Base-by-base conservation (phyloP, 2,329 filamentous ascomycete species). In the Zymoseptoria pseudotritici region DNA sequence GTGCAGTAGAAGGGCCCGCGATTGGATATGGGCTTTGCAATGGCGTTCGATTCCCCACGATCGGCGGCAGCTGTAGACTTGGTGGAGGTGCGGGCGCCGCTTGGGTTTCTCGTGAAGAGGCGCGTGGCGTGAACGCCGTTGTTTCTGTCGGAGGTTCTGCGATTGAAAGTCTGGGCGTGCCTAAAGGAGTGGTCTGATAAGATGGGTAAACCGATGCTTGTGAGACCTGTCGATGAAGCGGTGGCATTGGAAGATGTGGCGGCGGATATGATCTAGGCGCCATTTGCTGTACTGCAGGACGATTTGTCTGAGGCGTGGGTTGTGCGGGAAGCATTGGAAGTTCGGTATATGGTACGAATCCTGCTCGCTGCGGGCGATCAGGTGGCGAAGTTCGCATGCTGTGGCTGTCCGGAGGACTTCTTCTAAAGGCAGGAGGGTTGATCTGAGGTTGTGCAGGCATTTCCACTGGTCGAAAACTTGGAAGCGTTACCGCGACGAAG, bases 401-500 rank as follows among this genome's bases (percentile, higher is more conserved):
- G 50, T 64, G 59, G 53, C 49, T 31, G 24, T 63, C 61, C 55
- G 58, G 53, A 17, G 55, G 20, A 19, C 54, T 60, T 17, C 52
- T 57, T 4, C 49, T 31, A 21, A 55, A 59, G 13, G 54, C 31
- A 17, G 58, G 50, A 20, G 59, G 52, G 36, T 46, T 46, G 5
- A 46, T 6, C 36, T 46, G 55, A 17, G 42, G 20, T 46, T 58
- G 60, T 11, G 57, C 53, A 26, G 55, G 52, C 49, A 55, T 50
- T 42, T 63, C 58, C 22, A 63, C 57, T 36, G 70, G 71, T 26
- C 66, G 69, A 59, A 72, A 69, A 54, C 64, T 70, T 4, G 72
- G 72, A 26, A 75, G 62, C 2, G 76, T 76, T 50, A 79, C 66
- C 22, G 76, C 76, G 21, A 78, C 74, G 56, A 79, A 80, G 66